These are phyloP conservation scores for Corynespora cassiicola DNA, from an alignment of 2,329 filamentous ascomycete species.

Conservation along the genomic window DNA sequence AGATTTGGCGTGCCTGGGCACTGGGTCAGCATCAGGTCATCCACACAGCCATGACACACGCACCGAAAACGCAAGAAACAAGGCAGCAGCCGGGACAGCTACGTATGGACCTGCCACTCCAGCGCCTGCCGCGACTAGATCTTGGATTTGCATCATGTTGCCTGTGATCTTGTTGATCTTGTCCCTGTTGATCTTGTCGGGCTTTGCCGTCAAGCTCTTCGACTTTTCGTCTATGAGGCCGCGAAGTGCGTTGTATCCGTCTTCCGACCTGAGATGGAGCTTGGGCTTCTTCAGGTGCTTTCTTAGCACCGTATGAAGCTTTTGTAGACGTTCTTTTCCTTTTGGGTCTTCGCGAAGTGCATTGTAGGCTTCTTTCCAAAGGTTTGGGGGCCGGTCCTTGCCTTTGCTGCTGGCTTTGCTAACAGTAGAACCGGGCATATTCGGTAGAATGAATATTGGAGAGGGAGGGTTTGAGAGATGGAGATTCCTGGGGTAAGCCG, in stretches of 20 bases:
- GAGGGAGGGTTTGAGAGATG: no score
- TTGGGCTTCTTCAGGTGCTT: conserved; percentile 17
- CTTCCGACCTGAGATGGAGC: conserved; percentile 18
- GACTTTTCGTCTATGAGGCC: conserved; percentile 15
- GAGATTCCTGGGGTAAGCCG: no score
- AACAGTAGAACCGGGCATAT: conserved; percentile 11
- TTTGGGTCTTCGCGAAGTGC: conserved; percentile 15
- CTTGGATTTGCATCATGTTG: conserved; percentile 20
- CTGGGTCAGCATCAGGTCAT: not conserved
- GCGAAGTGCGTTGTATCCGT: conserved; percentile 17
- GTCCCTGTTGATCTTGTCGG: conserved; percentile 7
- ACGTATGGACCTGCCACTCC: conserved; percentile 23
- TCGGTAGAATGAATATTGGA: no score
- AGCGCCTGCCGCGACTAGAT: conserved; percentile 18
- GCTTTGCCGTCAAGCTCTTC: conserved; percentile 9
- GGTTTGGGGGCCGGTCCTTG: conserved; percentile 8
- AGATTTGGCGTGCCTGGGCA: conserved; percentile 18
- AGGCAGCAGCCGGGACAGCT: conserved; percentile 20
- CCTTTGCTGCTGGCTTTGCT: not conserved
- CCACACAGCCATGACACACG: not conserved
- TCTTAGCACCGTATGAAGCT: conserved; percentile 17
- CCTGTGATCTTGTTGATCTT: conserved; percentile 15
- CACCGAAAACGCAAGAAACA: conserved; percentile 24
- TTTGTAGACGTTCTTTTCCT: conserved; percentile 19
- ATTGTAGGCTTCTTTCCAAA: conserved; percentile 24